A percentile compares a stretch with the other conserved stretches of the same genome.
Conservation (phyloP, 306 rosid species). For the Cicer cuneatum region DNA sequence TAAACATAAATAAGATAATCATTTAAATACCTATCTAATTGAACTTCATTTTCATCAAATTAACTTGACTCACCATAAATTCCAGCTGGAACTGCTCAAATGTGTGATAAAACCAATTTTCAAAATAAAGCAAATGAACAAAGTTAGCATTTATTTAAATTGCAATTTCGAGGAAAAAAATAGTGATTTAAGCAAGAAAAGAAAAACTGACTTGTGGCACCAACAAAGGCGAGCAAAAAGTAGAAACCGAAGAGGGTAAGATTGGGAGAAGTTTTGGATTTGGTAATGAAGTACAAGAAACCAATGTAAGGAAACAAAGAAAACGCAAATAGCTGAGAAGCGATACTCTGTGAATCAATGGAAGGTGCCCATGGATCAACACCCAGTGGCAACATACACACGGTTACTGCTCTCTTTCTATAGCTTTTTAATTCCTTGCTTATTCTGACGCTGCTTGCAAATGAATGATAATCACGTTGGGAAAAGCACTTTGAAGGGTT, state of each 20-base stretch:
- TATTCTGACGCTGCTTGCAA: neutral
- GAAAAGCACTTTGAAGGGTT: slow-evolving; percentile 33
- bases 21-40: neutral
- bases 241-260: slow-evolving; percentile 96
- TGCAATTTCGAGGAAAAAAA: too few species aligned
- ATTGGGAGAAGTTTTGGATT: slow-evolving; percentile 83
- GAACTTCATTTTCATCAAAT: neutral
- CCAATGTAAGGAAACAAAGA: slow-evolving; percentile 87
- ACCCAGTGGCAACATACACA: slow-evolving; percentile 58
- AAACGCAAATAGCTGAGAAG: slow-evolving; percentile 83
- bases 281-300: slow-evolving; percentile 89
- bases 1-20: slow-evolving; percentile 40
- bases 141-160: neutral
- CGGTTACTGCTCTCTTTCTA: slow-evolving; percentile 48
- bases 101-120: slow-evolving; percentile 17
- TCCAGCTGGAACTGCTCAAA: slow-evolving; percentile 87
- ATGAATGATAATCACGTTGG: neutral
- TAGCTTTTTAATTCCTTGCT: slow-evolving; percentile 21
- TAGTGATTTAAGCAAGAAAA: neutral
- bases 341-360: slow-evolving; percentile 83
- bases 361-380: slow-evolving; percentile 95
- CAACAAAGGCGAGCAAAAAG: slow-evolving; percentile 87
- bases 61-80: slow-evolving; percentile 73
- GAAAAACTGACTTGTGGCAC: slow-evolving; percentile 81
- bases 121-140: slow-evolving; percentile 38